phyloP scores from a whole-genome alignment of 148 eudicot genomes.

The Spergularia marina region DNA sequence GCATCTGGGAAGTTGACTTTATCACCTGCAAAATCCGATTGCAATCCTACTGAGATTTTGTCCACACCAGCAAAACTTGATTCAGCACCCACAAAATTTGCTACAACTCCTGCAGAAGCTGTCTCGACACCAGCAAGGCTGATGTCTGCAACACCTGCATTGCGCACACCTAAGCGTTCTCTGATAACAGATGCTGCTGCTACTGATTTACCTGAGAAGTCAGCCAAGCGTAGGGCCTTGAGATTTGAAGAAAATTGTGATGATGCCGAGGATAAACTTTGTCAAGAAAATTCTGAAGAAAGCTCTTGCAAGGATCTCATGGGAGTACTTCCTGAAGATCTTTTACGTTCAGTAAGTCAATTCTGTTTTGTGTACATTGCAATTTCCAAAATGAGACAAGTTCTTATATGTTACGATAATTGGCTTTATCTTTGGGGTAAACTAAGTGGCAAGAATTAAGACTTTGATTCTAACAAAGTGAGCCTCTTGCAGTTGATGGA shows the following conservation, averaged over 20 bases:
- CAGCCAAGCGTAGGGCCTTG: slow-evolving; percentile 45
- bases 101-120: slow-evolving; percentile 28
- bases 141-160: slow-evolving; percentile 62
- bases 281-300: background rate
- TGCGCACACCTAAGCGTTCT: slow-evolving; percentile 50
- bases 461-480: background rate
- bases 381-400: too few relatives aligned
- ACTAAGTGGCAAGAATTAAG: background rate
- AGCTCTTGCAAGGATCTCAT: background rate
- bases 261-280: slow-evolving; percentile 17
- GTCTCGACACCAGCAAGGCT: slow-evolving; percentile 48
- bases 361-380: background rate
- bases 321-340: slow-evolving; percentile 1
- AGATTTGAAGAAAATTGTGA: slow-evolving; percentile 40
- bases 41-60: too few relatives aligned
- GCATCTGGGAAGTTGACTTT: background rate
- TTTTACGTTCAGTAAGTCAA: slow-evolving; percentile 8
- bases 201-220: slow-evolving; percentile 38
- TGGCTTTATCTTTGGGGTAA: background rate
- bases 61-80: background rate
- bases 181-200: slow-evolving; percentile 48
- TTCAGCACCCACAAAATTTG: background rate
- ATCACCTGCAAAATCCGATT: slow-evolving; percentile 36
- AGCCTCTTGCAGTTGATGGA: slow-evolving; percentile 10
- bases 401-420: background rate